Conservation (phyloP, 768 basidiomycete genomes). For the Leccinellum luteum region DNA sequence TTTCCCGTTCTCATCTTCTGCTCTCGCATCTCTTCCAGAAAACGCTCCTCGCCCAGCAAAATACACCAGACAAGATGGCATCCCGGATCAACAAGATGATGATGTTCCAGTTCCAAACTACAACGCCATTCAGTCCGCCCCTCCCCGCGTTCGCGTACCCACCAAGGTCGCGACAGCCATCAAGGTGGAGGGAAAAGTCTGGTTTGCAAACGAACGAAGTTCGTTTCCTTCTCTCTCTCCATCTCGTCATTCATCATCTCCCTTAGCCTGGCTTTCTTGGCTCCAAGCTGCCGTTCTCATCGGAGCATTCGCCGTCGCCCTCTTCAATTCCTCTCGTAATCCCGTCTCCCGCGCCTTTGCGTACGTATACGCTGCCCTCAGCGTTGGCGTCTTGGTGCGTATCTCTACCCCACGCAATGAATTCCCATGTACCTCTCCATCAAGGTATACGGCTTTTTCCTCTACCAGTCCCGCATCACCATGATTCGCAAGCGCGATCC, state of each 20-base stretch:
- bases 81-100: conserved; percentile 56
- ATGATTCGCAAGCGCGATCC: conserved; percentile 90
- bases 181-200: conserved; percentile 92
- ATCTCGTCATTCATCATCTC: conserved; percentile 4
- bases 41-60: conserved; percentile 36
- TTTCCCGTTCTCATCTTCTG: conserved; percentile 68
- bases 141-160: conserved; percentile 55
- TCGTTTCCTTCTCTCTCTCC: conserved; percentile 18
- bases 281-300: conserved; percentile 82
- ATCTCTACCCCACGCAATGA: neutral
- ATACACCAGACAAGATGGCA: conserved; percentile 71
- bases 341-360: conserved; percentile 72
- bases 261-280: conserved; percentile 90
- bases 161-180: conserved; percentile 81
- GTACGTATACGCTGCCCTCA: conserved; percentile 78
- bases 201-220: conserved; percentile 98
- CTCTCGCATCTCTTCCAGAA: conserved; percentile 49
- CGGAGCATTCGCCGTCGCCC: conserved; percentile 78
- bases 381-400: conserved; percentile 60
- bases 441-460: conserved; percentile 78
- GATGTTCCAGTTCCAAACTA: conserved; percentile 45
- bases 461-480: conserved; percentile 87
- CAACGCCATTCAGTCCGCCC: conserved; percentile 57
- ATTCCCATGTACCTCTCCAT: neutral
- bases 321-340: conserved; percentile 81